A percentile compares a stretch with the other conserved stretches of the same genome.
Evolutionary conservation across 2,329 filamentous ascomycete species (phyloP).

Genomic region (Cytospora leucostoma): DNA sequence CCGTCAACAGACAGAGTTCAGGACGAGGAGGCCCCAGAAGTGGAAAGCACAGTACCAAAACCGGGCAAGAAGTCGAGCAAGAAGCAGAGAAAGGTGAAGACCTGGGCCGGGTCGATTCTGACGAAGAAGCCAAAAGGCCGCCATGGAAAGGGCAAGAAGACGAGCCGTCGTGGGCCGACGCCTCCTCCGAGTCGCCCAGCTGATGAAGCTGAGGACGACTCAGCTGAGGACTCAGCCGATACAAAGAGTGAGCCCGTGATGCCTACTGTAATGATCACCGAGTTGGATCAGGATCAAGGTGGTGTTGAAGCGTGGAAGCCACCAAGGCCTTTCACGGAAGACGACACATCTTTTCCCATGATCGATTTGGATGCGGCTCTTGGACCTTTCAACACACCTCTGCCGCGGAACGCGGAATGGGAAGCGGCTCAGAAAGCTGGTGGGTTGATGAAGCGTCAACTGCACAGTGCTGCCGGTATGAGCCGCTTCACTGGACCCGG

Average conservation of each 20-base stretch:
- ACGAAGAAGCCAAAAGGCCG: constrained; percentile 60
- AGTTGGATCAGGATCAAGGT: constrained; percentile 36
- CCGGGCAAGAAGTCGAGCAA: constrained; percentile 36
- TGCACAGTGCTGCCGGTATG: constrained; percentile 76
- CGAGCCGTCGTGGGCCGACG: constrained; percentile 48
- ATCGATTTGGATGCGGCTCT: constrained; percentile 94
- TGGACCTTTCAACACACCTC: constrained; percentile 85
- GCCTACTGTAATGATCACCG: constrained; percentile 46
- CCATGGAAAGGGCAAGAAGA: constrained; percentile 46
- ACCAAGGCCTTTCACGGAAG: constrained; percentile 46
- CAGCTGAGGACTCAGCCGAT: constrained; percentile 31
- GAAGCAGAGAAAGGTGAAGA: constrained; percentile 72
- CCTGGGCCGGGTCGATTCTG: constrained; percentile 69
- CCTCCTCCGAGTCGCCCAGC: constrained; percentile 42
- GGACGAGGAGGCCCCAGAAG: constrained; percentile 34
- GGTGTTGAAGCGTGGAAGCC: constrained; percentile 41
- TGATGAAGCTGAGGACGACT: constrained; percentile 37
- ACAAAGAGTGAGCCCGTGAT: constrained; percentile 37
- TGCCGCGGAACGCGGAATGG: constrained; percentile 64
- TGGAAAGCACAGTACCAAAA: constrained; percentile 32
- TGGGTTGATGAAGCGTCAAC: constrained; percentile 61
- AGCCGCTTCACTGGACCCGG: constrained; percentile 68
- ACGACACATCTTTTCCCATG: constrained; percentile 73
- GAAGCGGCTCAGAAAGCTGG: constrained; percentile 64
- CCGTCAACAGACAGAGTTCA: constrained; percentile 42